Base-by-base conservation (phyloP, 176 grass and related monocot genomes). In the Oryza brachyantha region DNA sequence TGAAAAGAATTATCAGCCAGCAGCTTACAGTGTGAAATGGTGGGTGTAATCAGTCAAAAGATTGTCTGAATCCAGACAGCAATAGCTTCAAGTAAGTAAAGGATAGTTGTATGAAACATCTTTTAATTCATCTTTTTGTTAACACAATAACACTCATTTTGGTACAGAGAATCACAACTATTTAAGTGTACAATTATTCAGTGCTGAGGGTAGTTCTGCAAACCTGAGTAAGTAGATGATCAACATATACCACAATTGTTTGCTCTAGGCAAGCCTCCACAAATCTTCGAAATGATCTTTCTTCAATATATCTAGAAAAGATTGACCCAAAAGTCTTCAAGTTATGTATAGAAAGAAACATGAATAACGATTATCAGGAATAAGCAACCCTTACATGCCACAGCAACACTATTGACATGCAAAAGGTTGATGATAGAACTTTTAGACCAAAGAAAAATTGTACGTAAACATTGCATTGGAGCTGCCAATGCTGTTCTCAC, bases 201-300 rank as follows among this genome's bases (percentile, higher is more conserved):
- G 24, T 32, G 32, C 16, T 9, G 73, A 76, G 34, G 76, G 59
- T 66, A 17, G 61, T 73, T 84, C 60, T 73, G 54, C 78, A 81
- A 88, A 99, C 96, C 90, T 96, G 96, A 79, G 81, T 80, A 75
- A 99, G 90, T 40, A 99, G 88, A 88, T 91, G 96, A 72, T 99
- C 96, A 77, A 99, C 86, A 79, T 91, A 96, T 48, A 88, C 86
- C 70, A 99, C 90, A 67, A 99, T 85, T 81, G 92, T 99, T 89
- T 96, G 86, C 88, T 99, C 96, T 40, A 96, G 73, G 75, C 92
- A 99, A 84, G 96, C 79, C 86, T 99, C 96, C 67, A 91, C 92
- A 84, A 99, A 99, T 77, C 96, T 99, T 89, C 90, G 89, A 78
- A 96, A 99, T 52, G 79, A 86, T 87, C 96, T 96, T 82, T 99